A percentile compares a stretch with the other conserved stretches of the same genome.
Evolutionary conservation across 2,329 filamentous ascomycete genomes (phyloP).

Genomic region (Karstenula rhodostoma): DNA sequence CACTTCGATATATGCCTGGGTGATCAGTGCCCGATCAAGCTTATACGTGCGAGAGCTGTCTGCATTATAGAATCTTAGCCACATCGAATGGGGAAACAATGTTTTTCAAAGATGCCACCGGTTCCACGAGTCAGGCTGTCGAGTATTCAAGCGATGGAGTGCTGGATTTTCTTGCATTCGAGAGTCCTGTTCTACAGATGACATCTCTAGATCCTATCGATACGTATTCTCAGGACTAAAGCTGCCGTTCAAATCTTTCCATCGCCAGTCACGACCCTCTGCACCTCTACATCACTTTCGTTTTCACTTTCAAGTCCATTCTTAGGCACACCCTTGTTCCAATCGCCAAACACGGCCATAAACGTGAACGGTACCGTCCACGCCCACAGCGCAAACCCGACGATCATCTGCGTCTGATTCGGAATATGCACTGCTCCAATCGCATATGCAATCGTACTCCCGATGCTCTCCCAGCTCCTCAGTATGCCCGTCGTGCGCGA

Average conservation of each 20-base stretch:
- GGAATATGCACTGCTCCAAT: slow-evolving; percentile 16
- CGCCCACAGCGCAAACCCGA: slow-evolving; percentile 15
- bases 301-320: slow-evolving; percentile 5
- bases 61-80: too few relatives aligned
- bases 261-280: slow-evolving; percentile 7
- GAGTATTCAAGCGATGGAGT: too few relatives aligned
- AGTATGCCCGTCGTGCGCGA: slow-evolving; percentile 18
- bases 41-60: not conserved
- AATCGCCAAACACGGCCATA: slow-evolving; percentile 17
- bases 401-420: slow-evolving; percentile 19
- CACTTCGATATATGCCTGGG: not conserved
- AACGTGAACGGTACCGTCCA: slow-evolving; percentile 15
- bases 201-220: too few relatives aligned
- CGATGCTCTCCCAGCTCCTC: slow-evolving; percentile 17
- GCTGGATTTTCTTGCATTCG: too few relatives aligned
- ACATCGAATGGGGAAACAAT: too few relatives aligned
- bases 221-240: too few relatives aligned
- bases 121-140: too few relatives aligned
- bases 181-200: too few relatives aligned
- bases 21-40: not conserved
- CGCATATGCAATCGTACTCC: slow-evolving; percentile 18
- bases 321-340: slow-evolving; percentile 16
- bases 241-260: not conserved
- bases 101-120: too few relatives aligned
- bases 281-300: slow-evolving; percentile 17